phyloP scores from a whole-genome alignment of 2,329 filamentous ascomycete genomes.

The Neurospora crassa region DNA sequence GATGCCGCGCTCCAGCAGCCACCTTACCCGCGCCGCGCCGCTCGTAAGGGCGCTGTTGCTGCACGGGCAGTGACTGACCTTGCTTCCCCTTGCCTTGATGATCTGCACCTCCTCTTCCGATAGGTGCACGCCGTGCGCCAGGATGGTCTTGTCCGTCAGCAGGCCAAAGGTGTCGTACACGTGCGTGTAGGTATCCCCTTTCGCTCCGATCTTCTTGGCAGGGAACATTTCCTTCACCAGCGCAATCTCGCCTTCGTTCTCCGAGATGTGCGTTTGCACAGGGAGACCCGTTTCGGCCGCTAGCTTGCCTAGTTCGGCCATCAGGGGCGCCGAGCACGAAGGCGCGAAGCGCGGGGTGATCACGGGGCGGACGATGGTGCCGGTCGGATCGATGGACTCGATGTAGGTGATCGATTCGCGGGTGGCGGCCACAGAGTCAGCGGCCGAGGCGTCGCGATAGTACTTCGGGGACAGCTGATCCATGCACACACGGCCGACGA shows the following conservation, averaged over 20 bases:
- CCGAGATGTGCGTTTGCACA: constrained; percentile 83
- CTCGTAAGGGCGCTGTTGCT: constrained; percentile 77
- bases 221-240: constrained; percentile 67
- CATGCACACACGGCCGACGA: constrained; percentile 95
- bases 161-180: constrained; percentile 71
- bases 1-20: constrained; percentile 64
- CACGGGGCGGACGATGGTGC: constrained; percentile 63
- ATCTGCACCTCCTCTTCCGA: constrained; percentile 54
- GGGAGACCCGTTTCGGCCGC: constrained; percentile 54
- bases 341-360: constrained; percentile 67
- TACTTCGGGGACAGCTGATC: constrained; percentile 65
- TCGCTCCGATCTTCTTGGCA: constrained; percentile 19
- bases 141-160: constrained; percentile 62
- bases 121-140: constrained; percentile 80
- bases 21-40: constrained; percentile 66
- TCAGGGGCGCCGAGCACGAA: constrained; percentile 47
- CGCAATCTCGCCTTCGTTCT: constrained; percentile 65
- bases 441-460: constrained; percentile 66
- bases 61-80: constrained; percentile 78
- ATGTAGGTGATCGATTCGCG: constrained; percentile 56
- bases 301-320: constrained; percentile 55
- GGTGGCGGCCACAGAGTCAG: constrained; percentile 47
- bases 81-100: constrained; percentile 50
- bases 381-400: constrained; percentile 51
- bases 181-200: constrained; percentile 51